Percentiles rank a stretch among this genome's conserved stretches.
phyloP scores from a whole-genome alignment of 805 yeast species.

The Sugiyamaella qingdaonensis region DNA sequence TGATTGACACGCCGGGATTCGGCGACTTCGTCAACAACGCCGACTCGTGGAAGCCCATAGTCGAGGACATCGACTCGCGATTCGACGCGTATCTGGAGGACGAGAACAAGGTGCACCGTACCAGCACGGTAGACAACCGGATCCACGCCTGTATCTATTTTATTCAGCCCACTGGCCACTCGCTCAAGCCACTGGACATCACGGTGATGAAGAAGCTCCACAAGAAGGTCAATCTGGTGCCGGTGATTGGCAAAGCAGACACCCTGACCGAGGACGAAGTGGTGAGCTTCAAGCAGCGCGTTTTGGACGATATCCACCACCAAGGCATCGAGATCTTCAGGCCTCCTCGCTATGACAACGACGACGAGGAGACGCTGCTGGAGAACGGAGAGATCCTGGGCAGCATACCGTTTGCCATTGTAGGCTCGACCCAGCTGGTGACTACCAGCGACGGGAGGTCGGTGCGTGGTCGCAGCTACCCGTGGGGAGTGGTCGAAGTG shows the following conservation, averaged over 20 bases:
- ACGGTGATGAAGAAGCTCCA: constrained; percentile 83
- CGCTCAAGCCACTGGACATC: constrained; percentile 82
- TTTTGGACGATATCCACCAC: constrained; percentile 67
- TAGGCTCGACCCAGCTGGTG: constrained; percentile 78
- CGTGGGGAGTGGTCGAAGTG: constrained; percentile 96
- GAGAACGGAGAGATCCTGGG: constrained; percentile 64
- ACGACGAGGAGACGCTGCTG: constrained; percentile 75
- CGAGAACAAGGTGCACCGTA: constrained; percentile 78
- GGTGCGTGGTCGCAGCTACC: constrained; percentile 89
- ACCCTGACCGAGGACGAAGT: constrained; percentile 87
- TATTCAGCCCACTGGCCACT: constrained; percentile 96
- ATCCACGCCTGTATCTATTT: constrained; percentile 92
- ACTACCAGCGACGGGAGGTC: constrained; percentile 64
- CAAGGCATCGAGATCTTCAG: constrained; percentile 72
- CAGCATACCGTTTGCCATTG: constrained; percentile 86
- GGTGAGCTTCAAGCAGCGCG: constrained; percentile 65
- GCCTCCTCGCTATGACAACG: constrained; percentile 74
- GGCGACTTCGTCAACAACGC: constrained; percentile 84
- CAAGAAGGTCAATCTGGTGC: constrained; percentile 88
- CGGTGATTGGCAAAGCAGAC: constrained; percentile 92
- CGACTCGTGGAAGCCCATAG: constrained; percentile 83
- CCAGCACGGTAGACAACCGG: constrained; percentile 69
- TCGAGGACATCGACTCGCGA: constrained; percentile 80
- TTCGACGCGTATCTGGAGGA: constrained; percentile 85
- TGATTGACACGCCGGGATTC: constrained; percentile 89